Evolutionary conservation across 176 grass and related monocot species (phyloP).

Genomic region (Aegilops sharonensis): DNA sequence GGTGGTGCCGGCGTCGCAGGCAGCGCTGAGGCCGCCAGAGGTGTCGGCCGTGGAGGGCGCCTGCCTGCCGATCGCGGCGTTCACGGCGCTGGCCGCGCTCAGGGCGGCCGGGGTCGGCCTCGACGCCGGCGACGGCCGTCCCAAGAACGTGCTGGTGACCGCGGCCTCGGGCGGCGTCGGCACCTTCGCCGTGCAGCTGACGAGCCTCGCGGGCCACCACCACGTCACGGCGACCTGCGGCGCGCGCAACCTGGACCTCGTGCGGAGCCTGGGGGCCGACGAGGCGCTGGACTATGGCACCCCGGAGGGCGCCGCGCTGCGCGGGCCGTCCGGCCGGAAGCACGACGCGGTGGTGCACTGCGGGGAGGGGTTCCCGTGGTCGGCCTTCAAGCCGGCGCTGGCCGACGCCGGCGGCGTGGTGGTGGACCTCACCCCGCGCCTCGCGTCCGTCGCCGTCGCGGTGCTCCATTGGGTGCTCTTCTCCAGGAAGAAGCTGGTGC

Average conservation of each 20-base stretch:
- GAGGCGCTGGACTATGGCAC: conserved; percentile 64
- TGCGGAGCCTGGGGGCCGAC: conserved; percentile 40
- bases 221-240: conserved; percentile 62
- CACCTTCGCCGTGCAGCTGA: conserved; percentile 51
- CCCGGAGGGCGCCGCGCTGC: conserved; percentile 33
- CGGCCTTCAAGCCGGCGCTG: conserved; percentile 38
- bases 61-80: conserved; percentile 39
- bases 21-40: conserved; percentile 32
- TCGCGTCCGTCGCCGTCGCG: conserved; percentile 25
- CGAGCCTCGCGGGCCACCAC: conserved; percentile 41
- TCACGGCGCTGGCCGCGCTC: conserved; percentile 44
- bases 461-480: conserved; percentile 44
- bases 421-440: conserved; percentile 39
- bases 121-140: neutral
- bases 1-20: neutral
- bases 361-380: conserved; percentile 47
- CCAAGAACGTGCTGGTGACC: conserved; percentile 56
- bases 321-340: conserved; percentile 37
- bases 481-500: conserved; percentile 54
- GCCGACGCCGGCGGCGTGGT: conserved; percentile 51
- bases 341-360: conserved; percentile 70
- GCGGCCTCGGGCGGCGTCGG: conserved; percentile 68
- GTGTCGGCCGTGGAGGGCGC: conserved; percentile 45
- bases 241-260: conserved; percentile 40
- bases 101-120: conserved; percentile 31